phyloP scores from a whole-genome alignment of 2,329 filamentous ascomycete species.

The Colletotrichum noveboracense region DNA sequence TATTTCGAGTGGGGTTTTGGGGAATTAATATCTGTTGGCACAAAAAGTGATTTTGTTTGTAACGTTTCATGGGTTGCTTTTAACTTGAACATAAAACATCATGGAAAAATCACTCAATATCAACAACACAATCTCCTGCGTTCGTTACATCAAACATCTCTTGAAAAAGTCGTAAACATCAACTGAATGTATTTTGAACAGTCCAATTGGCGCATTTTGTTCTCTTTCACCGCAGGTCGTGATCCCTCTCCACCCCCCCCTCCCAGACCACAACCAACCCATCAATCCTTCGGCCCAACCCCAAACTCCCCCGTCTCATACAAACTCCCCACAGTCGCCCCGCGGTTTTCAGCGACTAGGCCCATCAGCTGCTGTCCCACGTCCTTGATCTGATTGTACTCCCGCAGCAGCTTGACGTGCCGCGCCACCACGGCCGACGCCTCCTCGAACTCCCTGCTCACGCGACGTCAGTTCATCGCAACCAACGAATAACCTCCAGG shows the following conservation, averaged over 20 bases:
- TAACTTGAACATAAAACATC: background rate
- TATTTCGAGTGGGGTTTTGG: too few relatives aligned
- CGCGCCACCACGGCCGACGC: slow-evolving; percentile 1
- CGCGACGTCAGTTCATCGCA: background rate
- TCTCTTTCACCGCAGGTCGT: background rate
- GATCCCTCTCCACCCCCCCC: too few relatives aligned
- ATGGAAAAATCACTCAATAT: background rate
- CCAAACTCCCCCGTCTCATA: slow-evolving; percentile 36
- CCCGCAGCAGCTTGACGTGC: slow-evolving; percentile 27
- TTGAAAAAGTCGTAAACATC: too few relatives aligned
- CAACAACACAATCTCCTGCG: fast-evolving
- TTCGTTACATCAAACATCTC: background rate
- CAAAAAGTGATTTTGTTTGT: too few relatives aligned
- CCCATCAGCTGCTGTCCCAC: slow-evolving; percentile 43
- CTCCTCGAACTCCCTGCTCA: background rate
- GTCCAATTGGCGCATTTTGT: fast-evolving
- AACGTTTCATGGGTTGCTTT: too few relatives aligned
- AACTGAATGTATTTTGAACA: too few relatives aligned
- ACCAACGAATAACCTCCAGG: fast-evolving
- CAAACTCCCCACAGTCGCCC: slow-evolving; percentile 33
- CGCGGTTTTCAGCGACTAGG: slow-evolving; percentile 39
- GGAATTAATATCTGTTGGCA: too few relatives aligned
- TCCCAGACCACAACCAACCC: background rate
- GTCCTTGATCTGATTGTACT: slow-evolving; percentile 44
- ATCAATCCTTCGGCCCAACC: slow-evolving; percentile 29